Conservation (phyloP, 352 stramenopile genomes). For the Lagenidium sp. region DNA sequence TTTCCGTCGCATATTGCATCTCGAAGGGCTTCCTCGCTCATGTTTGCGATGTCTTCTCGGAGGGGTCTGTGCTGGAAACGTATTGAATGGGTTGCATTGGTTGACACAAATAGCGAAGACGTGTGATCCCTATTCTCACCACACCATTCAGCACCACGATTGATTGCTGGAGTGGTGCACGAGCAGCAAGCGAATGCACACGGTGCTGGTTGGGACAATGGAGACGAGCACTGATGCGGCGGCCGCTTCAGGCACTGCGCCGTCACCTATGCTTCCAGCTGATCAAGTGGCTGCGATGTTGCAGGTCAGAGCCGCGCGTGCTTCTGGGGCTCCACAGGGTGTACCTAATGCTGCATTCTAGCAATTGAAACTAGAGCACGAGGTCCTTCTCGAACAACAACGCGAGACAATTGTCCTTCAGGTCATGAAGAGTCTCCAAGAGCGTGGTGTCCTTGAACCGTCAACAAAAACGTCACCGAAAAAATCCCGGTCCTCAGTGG, state of each 20-base stretch:
- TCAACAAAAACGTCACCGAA: not conserved
- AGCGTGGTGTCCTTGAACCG: slow-evolving; percentile 7
- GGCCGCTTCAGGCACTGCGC: not conserved
- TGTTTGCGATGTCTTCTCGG: too few species aligned
- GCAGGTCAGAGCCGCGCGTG: slow-evolving; percentile 16
- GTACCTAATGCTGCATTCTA: too few species aligned
- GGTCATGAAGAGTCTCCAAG: slow-evolving; percentile 41
- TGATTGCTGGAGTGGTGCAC: too few species aligned
- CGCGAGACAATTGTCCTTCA: slow-evolving; percentile 49
- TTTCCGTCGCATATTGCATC: slow-evolving; percentile 33
- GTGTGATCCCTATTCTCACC: too few species aligned
- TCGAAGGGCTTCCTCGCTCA: slow-evolving; percentile 26
- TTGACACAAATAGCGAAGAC: too few species aligned
- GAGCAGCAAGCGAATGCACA: too few species aligned
- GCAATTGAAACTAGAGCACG: slow-evolving; percentile 26
- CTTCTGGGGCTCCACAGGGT: too few species aligned
- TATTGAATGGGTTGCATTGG: too few species aligned
- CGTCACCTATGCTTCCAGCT: slow-evolving; percentile 15
- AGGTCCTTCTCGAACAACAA: slow-evolving; percentile 38
- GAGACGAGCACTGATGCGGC: not conserved
- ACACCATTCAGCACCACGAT: too few species aligned
- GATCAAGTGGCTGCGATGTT: slow-evolving; percentile 18
- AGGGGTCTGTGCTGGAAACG: too few species aligned
- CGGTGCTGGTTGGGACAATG: too few species aligned
- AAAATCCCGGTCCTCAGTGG: too few species aligned